Percentiles rank a stretch among this genome's conserved stretches.
Conservation (phyloP, 108 stramenopile species). For the Cyclotella baltica region DNA sequence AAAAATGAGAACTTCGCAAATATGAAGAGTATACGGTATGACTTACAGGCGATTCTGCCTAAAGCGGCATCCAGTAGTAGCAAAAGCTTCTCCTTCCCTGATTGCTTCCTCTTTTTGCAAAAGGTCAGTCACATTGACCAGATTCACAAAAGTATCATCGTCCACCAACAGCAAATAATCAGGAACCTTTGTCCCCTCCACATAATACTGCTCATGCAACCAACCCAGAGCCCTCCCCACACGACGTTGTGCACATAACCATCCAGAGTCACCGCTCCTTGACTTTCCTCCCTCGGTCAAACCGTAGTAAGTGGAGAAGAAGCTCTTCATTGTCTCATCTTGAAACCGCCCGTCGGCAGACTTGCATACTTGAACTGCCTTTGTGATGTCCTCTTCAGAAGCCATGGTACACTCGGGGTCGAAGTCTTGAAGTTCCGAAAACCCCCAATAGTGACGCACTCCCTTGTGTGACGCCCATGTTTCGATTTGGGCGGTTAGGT, state of each 20-base stretch:
- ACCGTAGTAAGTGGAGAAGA: constrained; percentile 9
- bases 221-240: constrained; percentile 20
- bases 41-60: constrained; percentile 3
- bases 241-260: constrained; percentile 47
- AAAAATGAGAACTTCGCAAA: no score
- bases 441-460: constrained; percentile 20
- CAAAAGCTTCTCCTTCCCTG: no score
- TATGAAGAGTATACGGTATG: no score
- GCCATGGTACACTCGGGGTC: no score
- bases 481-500: constrained; percentile 22
- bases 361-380: neutral
- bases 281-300: neutral
- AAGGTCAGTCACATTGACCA: neutral
- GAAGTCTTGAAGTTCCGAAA: constrained; percentile 23
- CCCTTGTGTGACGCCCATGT: constrained; percentile 22
- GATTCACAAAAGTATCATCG: constrained; percentile 14
- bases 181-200: neutral
- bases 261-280: constrained; percentile 14
- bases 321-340: neutral
- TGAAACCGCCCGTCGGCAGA: no score
- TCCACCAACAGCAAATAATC: constrained; percentile 12
- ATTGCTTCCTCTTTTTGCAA: constrained; percentile 10
- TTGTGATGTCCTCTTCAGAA: no score
- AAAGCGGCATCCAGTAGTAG: constrained; percentile 11
- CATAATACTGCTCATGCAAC: constrained; percentile 7